Percentiles rank a stretch among this genome's conserved stretches.
Evolutionary conservation across 2,329 filamentous ascomycete species (phyloP).

Genomic region (Fusarium austroafricanum): DNA sequence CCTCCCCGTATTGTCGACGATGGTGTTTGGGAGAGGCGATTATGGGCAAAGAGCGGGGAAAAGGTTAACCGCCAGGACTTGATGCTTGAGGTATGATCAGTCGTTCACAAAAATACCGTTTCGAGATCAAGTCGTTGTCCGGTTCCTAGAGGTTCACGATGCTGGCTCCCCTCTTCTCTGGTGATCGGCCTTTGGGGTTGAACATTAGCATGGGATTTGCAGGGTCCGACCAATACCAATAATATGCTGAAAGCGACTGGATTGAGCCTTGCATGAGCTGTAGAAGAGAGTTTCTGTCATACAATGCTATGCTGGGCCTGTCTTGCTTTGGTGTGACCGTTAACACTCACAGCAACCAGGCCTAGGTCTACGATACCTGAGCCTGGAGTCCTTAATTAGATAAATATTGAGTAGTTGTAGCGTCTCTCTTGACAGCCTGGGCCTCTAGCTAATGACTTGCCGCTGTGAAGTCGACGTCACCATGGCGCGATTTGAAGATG

Average conservation of each 20-base stretch:
- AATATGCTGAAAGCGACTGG: slow-evolving; percentile 17
- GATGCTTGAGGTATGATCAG: too few relatives aligned
- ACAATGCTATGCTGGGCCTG: slow-evolving; percentile 4
- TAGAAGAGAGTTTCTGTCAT: slow-evolving; percentile 20
- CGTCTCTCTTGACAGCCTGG: slow-evolving; percentile 17
- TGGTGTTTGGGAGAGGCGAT: slow-evolving; percentile 9
- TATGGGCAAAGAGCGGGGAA: slow-evolving; percentile 6
- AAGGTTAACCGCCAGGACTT: background rate
- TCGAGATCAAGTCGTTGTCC: background rate
- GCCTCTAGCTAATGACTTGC: slow-evolving; percentile 24
- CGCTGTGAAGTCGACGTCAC: slow-evolving; percentile 44
- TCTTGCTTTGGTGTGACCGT: slow-evolving; percentile 16
- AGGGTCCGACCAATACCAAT: slow-evolving; percentile 28
- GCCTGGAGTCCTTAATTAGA: slow-evolving; percentile 5
- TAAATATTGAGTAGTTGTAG: slow-evolving; percentile 4
- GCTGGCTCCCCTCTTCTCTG: background rate
- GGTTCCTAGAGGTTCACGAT: slow-evolving; percentile 4
- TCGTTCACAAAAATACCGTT: background rate
- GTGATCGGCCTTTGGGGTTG: slow-evolving; percentile 6
- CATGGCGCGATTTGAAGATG: slow-evolving; percentile 40
- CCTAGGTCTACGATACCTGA: slow-evolving; percentile 15
- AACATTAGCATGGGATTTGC: slow-evolving; percentile 24
- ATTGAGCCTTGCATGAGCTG: slow-evolving; percentile 37
- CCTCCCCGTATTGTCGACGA: slow-evolving; percentile 10
- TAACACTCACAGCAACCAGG: background rate